Evolutionary conservation across 192 early-diverging fungal species (phyloP).

Genomic region (Paraglomus occultum): DNA sequence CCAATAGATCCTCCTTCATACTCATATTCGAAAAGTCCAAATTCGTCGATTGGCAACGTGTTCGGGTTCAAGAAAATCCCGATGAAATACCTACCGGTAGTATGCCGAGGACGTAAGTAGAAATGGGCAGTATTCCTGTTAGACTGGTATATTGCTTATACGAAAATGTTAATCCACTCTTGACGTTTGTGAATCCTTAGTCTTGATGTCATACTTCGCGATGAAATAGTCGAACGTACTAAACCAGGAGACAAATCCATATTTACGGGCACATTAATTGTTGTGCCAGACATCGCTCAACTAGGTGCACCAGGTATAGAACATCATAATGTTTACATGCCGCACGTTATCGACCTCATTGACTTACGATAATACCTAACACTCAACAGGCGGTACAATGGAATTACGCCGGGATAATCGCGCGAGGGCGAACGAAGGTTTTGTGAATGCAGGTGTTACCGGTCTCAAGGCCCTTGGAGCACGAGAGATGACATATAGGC

Average conservation of each 20-base stretch:
- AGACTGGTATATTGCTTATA: not conserved
- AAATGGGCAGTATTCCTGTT: not conserved
- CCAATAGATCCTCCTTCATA: constrained; percentile 77
- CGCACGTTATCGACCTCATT: too few relatives aligned
- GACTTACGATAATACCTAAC: too few relatives aligned
- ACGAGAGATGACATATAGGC: constrained; percentile 88
- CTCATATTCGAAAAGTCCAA: constrained; percentile 78
- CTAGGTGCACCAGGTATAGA: constrained; percentile 69
- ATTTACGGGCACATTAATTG: constrained; percentile 87
- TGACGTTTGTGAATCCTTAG: constrained; percentile 34
- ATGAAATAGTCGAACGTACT: constrained; percentile 88
- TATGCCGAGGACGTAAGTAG: constrained; percentile 87
- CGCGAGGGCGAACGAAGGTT: constrained; percentile 52
- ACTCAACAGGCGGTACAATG: constrained; percentile 41
- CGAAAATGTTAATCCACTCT: not conserved
- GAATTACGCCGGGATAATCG: constrained; percentile 56
- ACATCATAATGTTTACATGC: constrained; percentile 11
- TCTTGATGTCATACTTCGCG: constrained; percentile 92
- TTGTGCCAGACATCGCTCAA: constrained; percentile 87
- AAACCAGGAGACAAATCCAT: constrained; percentile 94
- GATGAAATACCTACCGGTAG: constrained; percentile 95
- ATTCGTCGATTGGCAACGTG: constrained; percentile 97
- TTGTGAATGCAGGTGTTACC: constrained; percentile 72
- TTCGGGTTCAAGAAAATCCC: constrained; percentile 94
- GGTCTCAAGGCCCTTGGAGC: constrained; percentile 87